phyloP scores from a whole-genome alignment of 352 stramenopile genomes.

The Globisporangium recalcitrans region DNA sequence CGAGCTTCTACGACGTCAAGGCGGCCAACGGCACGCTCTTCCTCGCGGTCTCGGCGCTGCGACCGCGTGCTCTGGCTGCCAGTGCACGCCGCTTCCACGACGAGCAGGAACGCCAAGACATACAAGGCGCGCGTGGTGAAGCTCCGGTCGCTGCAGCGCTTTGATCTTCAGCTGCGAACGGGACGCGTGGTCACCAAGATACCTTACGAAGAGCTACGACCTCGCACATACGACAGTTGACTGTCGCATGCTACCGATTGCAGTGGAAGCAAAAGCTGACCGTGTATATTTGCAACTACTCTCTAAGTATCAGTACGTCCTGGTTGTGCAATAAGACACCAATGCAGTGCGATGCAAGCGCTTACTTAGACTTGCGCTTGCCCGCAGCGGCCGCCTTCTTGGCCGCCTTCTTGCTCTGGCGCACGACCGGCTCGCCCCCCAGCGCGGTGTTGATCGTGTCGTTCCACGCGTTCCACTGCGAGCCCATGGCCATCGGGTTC shows the following conservation, averaged over 20 bases:
- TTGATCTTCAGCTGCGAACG: conserved; percentile 46
- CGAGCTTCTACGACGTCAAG: conserved; percentile 56
- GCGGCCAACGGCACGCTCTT: conserved; percentile 42
- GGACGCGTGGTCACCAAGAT: conserved; percentile 37
- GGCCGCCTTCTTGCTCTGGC: conserved; percentile 59
- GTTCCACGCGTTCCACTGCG: conserved; percentile 73
- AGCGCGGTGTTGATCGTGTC: conserved; percentile 72
- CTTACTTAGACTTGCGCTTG: conserved; percentile 72
- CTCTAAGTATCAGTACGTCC: conserved; percentile 13
- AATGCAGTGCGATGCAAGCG: conserved; percentile 1
- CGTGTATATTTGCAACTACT: neutral
- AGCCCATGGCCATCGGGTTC: conserved; percentile 57
- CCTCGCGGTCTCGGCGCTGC: conserved; percentile 33
- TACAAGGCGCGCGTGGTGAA: conserved; percentile 44
- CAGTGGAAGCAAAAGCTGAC: neutral
- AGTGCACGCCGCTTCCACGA: neutral
- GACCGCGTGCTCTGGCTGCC: conserved; percentile 39
- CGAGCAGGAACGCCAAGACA: conserved; percentile 11
- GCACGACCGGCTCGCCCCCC: conserved; percentile 39
- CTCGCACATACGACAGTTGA: conserved; percentile 17
- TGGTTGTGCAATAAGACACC: neutral
- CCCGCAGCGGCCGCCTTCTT: conserved; percentile 44
- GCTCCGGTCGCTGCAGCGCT: conserved; percentile 34
- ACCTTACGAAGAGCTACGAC: conserved; percentile 33
- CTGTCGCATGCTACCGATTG: too few relatives aligned